Evolutionary conservation across 2,329 filamentous ascomycete genomes (phyloP).

Genomic region (Knoxdaviesia capensis): DNA sequence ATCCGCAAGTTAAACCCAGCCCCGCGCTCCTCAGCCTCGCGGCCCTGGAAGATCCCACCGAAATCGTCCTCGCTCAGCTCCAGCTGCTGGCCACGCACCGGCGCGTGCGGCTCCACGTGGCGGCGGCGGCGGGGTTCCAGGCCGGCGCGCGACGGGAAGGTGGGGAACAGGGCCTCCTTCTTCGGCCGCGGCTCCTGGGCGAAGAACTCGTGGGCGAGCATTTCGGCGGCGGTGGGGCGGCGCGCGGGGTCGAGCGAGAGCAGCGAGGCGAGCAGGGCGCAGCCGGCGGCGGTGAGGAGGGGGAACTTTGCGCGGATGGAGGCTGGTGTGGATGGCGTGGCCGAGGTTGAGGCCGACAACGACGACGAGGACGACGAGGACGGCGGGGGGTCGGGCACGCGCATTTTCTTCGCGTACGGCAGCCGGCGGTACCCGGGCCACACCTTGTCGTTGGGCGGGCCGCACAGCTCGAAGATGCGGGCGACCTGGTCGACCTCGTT

Average conservation of each 20-base stretch:
- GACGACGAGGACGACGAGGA: conserved; percentile 18
- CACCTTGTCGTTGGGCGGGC: conserved; percentile 58
- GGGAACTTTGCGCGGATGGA: conserved; percentile 63
- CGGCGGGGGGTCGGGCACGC: conserved; percentile 34
- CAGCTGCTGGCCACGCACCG: conserved; percentile 49
- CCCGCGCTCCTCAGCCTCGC: conserved; percentile 42
- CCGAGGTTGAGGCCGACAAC: conserved; percentile 10
- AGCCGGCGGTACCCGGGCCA: conserved; percentile 81
- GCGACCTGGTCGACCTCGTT: conserved; percentile 86
- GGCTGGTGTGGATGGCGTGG: conserved; percentile 19
- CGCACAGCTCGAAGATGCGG: conserved; percentile 77
- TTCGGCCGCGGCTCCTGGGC: conserved; percentile 77
- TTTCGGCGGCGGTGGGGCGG: conserved; percentile 51
- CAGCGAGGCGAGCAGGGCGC: conserved; percentile 45
- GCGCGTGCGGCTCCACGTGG: conserved; percentile 52
- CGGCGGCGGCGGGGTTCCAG: conserved; percentile 60
- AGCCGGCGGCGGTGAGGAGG: conserved; percentile 56
- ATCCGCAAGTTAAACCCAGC: conserved; percentile 48
- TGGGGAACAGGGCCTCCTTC: conserved; percentile 81
- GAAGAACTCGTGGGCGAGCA: conserved; percentile 72
- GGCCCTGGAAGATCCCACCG: conserved; percentile 48
- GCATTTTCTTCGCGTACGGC: conserved; percentile 66
- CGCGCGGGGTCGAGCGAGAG: conserved; percentile 54
- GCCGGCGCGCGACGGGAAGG: conserved; percentile 86
- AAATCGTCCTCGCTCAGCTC: conserved; percentile 40